Evolutionary conservation across 768 basidiomycete genomes (phyloP).

Genomic region (Dacryopinax spathularia): DNA sequence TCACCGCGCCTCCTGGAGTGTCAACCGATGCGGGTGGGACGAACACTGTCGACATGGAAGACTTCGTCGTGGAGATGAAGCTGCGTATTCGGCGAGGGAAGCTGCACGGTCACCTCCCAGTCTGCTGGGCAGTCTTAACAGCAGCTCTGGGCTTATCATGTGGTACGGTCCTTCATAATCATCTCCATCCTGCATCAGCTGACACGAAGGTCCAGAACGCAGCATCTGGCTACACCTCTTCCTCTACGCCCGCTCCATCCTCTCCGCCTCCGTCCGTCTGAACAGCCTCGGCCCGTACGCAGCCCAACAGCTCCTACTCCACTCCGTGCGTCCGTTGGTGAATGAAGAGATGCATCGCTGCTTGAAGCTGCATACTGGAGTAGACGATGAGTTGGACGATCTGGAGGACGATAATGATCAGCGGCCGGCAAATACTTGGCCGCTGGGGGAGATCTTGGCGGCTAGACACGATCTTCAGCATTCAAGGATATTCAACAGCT

Average conservation of each 20-base stretch:
- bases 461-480: conserved; percentile 88
- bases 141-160: conserved; percentile 57
- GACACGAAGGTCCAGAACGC: conserved; percentile 51
- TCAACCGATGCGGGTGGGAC: conserved; percentile 13
- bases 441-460: conserved; percentile 82
- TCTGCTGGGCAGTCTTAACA: conserved; percentile 82
- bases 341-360: conserved; percentile 37
- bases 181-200: not conserved
- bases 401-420: conserved; percentile 20
- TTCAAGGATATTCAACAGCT: conserved; percentile 81
- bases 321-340: conserved; percentile 54
- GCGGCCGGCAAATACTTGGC: conserved; percentile 87
- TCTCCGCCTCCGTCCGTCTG: conserved; percentile 84
- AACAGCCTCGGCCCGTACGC: conserved; percentile 88
- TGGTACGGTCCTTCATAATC: conserved; percentile 32
- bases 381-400: conserved; percentile 13
- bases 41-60: conserved; percentile 17
- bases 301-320: conserved; percentile 74
- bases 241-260: conserved; percentile 74
- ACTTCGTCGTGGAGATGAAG: conserved; percentile 56
- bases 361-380: conserved; percentile 36
- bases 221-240: conserved; percentile 82
- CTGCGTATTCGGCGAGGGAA: conserved; percentile 47
- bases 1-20: conserved; percentile 40
- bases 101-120: conserved; percentile 66